Conservation (phyloP, 1,284 basidiomycete genomes). For the Tilletia walkeri region DNA sequence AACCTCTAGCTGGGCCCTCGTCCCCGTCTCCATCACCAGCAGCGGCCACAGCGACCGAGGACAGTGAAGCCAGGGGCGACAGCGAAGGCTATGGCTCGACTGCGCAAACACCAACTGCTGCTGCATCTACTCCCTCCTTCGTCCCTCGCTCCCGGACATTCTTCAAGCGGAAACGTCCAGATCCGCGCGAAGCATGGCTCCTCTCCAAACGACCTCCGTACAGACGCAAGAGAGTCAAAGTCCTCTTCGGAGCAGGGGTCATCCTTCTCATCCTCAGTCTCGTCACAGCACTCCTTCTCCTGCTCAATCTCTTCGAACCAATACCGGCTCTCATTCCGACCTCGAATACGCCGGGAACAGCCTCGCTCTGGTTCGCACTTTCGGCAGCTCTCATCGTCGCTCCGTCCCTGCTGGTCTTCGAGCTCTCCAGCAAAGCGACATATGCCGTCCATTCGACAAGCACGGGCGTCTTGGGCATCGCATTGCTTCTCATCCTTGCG, state of each 20-base stretch:
- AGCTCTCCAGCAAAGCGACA: constrained; percentile 36
- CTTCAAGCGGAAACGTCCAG: constrained; percentile 11
- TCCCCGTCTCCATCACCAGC: neutral
- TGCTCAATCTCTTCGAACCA: constrained; percentile 34
- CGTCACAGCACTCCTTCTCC: constrained; percentile 30
- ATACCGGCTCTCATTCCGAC: constrained; percentile 35
- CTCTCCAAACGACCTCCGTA: neutral
- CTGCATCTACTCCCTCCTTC: neutral
- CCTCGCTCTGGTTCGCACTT: constrained; percentile 38
- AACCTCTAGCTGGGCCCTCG: neutral
- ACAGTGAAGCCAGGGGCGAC: neutral
- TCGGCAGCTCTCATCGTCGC: constrained; percentile 33
- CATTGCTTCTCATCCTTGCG: constrained; percentile 22
- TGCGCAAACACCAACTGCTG: neutral
- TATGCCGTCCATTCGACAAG: constrained; percentile 32
- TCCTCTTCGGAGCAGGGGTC: constrained; percentile 31
- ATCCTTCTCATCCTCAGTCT: constrained; percentile 31
- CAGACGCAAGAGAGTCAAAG: constrained; percentile 21
- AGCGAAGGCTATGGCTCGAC: neutral
- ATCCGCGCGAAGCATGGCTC: constrained; percentile 4
- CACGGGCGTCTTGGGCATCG: constrained; percentile 27
- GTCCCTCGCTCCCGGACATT: constrained; percentile 7
- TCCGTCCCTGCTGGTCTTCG: constrained; percentile 38
- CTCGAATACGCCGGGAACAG: constrained; percentile 31
- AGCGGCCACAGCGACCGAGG: neutral